phyloP scores from a whole-genome alignment of 176 grass and related monocot genomes.

The Lolium multiflorum region DNA sequence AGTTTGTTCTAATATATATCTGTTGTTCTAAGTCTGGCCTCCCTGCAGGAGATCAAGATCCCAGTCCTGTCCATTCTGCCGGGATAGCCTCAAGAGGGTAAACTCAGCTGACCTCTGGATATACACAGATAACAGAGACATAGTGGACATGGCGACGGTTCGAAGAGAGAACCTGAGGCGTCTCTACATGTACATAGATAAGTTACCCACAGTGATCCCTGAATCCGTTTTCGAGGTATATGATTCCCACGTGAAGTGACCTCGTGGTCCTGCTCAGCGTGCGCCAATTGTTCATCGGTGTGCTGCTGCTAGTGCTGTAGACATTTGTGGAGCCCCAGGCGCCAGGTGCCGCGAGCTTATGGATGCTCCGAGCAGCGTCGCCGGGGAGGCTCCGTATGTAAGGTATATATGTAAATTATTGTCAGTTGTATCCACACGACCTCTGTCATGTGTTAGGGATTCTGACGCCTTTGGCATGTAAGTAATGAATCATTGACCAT shows the following conservation, averaged over 20 bases:
- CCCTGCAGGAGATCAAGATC: slow-evolving; percentile 78
- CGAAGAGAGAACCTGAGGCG: slow-evolving; percentile 76
- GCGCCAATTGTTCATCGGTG: background rate
- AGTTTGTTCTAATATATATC: background rate
- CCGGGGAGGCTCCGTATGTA: slow-evolving; percentile 37
- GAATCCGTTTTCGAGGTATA: slow-evolving; percentile 72
- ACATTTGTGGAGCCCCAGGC: slow-evolving; percentile 40
- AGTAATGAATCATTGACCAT: slow-evolving; percentile 13
- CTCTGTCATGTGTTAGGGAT: background rate
- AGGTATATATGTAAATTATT: slow-evolving; percentile 45
- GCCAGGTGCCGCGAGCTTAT: slow-evolving; percentile 6
- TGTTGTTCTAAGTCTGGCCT: slow-evolving; percentile 9
- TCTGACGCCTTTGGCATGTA: slow-evolving; percentile 16
- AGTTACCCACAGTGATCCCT: slow-evolving; percentile 76
- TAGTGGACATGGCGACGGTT: slow-evolving; percentile 67
- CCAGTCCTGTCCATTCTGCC: slow-evolving; percentile 92
- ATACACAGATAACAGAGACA: slow-evolving; percentile 66
- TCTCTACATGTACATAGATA: slow-evolving; percentile 87
- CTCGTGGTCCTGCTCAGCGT: background rate
- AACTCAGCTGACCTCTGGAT: slow-evolving; percentile 85
- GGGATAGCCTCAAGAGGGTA: slow-evolving; percentile 72
- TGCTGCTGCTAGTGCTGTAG: slow-evolving; percentile 17
- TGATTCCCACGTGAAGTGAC: slow-evolving; percentile 84
- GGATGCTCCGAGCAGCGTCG: background rate
- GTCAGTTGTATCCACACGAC: background rate